Evolutionary conservation across 192 early-diverging fungal species (phyloP), one percentile per base, ranked within the genome.

Genomic region (Phlyctochytrium planicorne): DNA sequence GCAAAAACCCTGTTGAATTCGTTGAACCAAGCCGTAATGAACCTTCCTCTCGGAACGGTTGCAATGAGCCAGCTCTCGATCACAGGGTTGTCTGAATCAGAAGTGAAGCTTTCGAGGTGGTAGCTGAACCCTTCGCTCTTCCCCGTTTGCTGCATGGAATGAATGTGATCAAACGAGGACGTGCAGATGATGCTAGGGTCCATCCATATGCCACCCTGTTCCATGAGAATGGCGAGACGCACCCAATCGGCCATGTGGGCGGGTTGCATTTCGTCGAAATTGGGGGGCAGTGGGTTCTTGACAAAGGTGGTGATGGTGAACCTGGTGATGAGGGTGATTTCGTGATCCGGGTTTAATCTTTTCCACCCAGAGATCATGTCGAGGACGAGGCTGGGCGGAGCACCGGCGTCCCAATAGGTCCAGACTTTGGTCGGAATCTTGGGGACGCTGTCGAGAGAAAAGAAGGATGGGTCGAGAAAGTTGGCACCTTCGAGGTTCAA

Each of bases 51-150:
- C 6, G 56, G 56, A n/a, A n/a, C 23, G 23, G 12, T 30, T 59
- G 56, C 56, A 14, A 59, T 59, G 23, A 59, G 24, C 56, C 56
- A 59, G 56, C 29, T 59, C 24, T 59, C 56, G 6, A 59, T 25
- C 23, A 25, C n/a, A 6, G 56, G 56, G 6, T 6, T 14, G 12
- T 25, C 29, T 4, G 24, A 24, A 24, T 59, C 56, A 6, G 23
- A 16, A 4, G 56, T 59, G 12, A n/a, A 59, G 6, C 56, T 24
- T 6, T 24, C 24, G 56, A 25, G 6, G 56, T 59, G 12, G 40
- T 47, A 47, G 10, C 20, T 6, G 40, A 47, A 47, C 40, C 10
- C 40, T 20, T 47, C 40, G 20, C 10, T 20, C 40, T 6, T 20
- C 40, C 20, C 40, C 20, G 6, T 47, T 6, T 20, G 40, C 40